A percentile compares a stretch with the other conserved stretches of the same genome.
Evolutionary conservation across 768 basidiomycete genomes (phyloP).

Genomic region (Albatrellus ellisii): DNA sequence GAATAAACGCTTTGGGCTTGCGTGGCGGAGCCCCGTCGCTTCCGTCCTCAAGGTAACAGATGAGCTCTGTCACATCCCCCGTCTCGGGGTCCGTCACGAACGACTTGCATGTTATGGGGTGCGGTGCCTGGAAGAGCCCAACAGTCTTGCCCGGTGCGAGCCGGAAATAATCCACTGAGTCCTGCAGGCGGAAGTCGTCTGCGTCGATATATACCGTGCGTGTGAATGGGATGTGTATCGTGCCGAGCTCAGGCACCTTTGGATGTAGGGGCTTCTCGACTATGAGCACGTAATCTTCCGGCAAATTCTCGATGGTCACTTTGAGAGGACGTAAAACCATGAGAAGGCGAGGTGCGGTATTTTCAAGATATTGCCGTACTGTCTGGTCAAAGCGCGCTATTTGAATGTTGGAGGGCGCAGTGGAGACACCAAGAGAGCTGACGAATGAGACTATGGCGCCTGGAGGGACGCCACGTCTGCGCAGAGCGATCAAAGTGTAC

Average conservation of each 20-base stretch:
- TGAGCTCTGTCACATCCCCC: conserved; percentile 67
- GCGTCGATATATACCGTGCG: conserved; percentile 84
- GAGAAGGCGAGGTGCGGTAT: conserved; percentile 73
- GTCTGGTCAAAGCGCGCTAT: conserved; percentile 81
- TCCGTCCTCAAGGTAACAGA: conserved; percentile 66
- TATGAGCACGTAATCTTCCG: conserved; percentile 71
- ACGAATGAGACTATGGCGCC: conserved; percentile 92
- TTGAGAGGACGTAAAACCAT: conserved; percentile 89
- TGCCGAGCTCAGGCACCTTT: conserved; percentile 81
- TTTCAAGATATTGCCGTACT: conserved; percentile 83
- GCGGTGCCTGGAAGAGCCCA: conserved; percentile 86
- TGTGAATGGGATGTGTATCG: conserved; percentile 73
- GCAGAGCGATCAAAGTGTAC: conserved; percentile 91
- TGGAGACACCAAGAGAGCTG: conserved; percentile 88
- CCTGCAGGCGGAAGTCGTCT: conserved; percentile 85
- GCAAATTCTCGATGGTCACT: conserved; percentile 82
- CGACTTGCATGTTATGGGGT: conserved; percentile 88
- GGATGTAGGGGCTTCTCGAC: conserved; percentile 91
- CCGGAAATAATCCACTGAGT: conserved; percentile 93
- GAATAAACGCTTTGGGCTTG: conserved; percentile 91
- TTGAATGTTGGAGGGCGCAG: conserved; percentile 71
- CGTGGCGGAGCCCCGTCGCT: conserved; percentile 29
- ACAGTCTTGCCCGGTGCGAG: conserved; percentile 97
- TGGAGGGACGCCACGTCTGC: conserved; percentile 93
- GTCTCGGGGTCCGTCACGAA: conserved; percentile 64